Evolutionary conservation across 2,329 filamentous ascomycete genomes (phyloP), one percentile per base, ranked within the genome.

Genomic region (Paraphaeosphaeria minitans): DNA sequence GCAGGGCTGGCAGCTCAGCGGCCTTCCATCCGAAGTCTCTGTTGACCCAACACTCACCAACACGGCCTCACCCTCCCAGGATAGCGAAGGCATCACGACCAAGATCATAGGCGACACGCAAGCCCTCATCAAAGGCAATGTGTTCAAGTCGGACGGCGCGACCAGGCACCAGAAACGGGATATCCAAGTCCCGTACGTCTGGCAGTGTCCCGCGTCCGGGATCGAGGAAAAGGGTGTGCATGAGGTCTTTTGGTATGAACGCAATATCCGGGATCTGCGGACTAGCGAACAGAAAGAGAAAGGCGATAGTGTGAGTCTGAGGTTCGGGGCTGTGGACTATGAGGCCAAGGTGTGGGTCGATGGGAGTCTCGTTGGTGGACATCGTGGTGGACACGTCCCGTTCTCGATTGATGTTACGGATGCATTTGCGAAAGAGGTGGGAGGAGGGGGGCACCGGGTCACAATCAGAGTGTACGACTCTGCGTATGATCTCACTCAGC

Each of bases 171-270:
- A 72, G 13, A 85, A 83, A 68, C 79, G 80, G 27, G 78, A 80
- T 10, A 89, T 90, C 61, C 78, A 82, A 37, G 86, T 90, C 0
- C 87, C 87, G 0, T 90, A 84, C 63, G 87, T 85, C 1, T 90
- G 89, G 66, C 88, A 90, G 69, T 82, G 83, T 5, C 83, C 83
- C 0, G 87, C 87, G 0, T 89, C 87, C 0, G 86, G 86, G 1
- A 84, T 89, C 63, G 80, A 84, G 59, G 83, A 88, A 35, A 82
- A 82, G 55, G 84, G 83, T 51, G 85, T 86, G 2, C 88, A 90
- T 68, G 86, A 89, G 71, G 84, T 89, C 4, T 70, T 90, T 9
- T 90, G 87, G 87, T 90, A 90, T 66, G 84, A 89, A 73, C 81
- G 78, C 7, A 63, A 53, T 19, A 77, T 88, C 53, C 64, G 65